phyloP scores from a whole-genome alignment of 768 basidiomycete species.

The Suillus discolor region DNA sequence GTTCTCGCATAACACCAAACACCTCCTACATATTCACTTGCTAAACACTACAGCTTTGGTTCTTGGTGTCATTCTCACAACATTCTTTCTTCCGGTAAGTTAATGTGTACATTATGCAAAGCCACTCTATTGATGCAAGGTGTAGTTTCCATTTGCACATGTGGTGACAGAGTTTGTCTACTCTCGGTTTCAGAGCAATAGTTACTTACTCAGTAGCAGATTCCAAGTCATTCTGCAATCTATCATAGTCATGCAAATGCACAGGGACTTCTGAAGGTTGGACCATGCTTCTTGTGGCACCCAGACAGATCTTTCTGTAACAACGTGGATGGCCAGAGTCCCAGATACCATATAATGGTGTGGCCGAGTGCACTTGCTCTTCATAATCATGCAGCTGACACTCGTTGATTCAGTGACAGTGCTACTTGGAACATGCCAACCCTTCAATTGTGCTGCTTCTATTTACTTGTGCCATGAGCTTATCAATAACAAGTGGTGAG shows the following conservation, averaged over 20 bases:
- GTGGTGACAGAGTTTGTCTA: not conserved
- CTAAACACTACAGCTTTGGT: not conserved
- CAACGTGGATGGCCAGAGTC: not conserved
- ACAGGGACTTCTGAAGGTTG: not conserved
- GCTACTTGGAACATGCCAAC: not conserved
- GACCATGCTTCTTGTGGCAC: not conserved
- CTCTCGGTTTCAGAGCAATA: not conserved
- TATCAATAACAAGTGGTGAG: too few relatives aligned
- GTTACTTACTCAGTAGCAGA: not conserved
- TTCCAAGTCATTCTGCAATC: not conserved
- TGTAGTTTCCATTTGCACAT: not conserved
- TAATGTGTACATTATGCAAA: not conserved
- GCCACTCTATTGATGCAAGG: not conserved
- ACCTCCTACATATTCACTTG: not conserved
- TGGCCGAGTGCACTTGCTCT: not conserved
- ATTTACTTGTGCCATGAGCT: too few relatives aligned
- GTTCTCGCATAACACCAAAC: not conserved
- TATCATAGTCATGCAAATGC: not conserved
- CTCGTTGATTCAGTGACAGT: not conserved
- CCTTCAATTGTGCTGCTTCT: too few relatives aligned
- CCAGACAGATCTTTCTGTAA: not conserved
- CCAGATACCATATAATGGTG: not conserved
- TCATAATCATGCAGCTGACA: not conserved
- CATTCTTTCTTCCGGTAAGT: not conserved
- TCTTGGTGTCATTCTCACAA: not conserved